Evolutionary conservation across 2,329 filamentous ascomycete genomes (phyloP), one percentile per base, ranked within the genome.

Genomic region (Cladobotryum protrusum): DNA sequence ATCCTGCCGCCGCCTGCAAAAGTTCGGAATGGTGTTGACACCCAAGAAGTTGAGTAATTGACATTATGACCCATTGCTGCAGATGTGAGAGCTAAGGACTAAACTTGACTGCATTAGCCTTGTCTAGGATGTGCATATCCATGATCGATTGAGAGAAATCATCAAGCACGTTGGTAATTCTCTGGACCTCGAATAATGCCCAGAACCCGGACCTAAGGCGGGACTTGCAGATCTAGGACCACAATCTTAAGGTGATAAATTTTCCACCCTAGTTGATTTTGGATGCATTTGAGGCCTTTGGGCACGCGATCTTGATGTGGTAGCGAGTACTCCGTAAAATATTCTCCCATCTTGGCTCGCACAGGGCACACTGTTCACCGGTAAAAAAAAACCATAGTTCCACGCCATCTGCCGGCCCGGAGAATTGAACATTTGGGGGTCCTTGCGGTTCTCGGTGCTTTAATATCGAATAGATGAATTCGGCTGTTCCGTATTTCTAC

Each of bases 121-220:
- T 39, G 49, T 42, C 49, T 41, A 43, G 49, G 33, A 46, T 41
- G 34, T 52, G 49, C 49, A 48, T 52, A 45, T 41, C 41, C 41
- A 41, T 35, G 39, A 46, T 46, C 43, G 49, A 48, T 19, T 17
- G 18, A 24, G 19, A 32, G 24, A 19, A 33, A 20, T 42, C 24
- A 34, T 17, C 19, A 4, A 48, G 34, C 24, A 29, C 24, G 24
- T 29, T 29, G 24, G 24, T 29, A 29, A 29, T 29, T 29, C 6
- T 29, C 24, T 29, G 24, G 24, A 29, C 24, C 24, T 29, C 24
- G 24, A 29, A 29, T 29, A 29, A 29, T 29, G 24, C 24, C 24
- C 11, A 29, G 24, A 29, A 29, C 24, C 35, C 35, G 17, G n/a
- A 37, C 35, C 35, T 37, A 37, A 4, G 24, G 24, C 24, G 11